Conservation (phyloP, 768 basidiomycete species). For the Phaeolepiota aurea region DNA sequence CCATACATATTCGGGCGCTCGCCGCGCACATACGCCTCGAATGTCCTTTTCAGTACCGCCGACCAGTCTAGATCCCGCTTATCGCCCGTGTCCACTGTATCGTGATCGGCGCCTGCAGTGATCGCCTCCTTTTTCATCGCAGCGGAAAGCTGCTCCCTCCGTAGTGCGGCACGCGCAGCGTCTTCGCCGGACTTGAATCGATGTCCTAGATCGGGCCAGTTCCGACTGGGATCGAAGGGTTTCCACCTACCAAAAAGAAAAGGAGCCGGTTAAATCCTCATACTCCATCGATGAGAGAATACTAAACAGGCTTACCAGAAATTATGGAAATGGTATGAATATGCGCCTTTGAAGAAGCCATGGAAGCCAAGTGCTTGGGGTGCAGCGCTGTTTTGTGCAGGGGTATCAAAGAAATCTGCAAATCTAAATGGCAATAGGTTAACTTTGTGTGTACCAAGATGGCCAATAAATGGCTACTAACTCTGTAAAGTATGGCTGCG, state of each 20-base stretch:
- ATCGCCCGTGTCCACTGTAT: slow-evolving; percentile 32
- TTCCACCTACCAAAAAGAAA: slow-evolving; percentile 63
- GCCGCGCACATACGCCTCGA: slow-evolving; percentile 81
- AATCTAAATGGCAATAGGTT: slow-evolving; percentile 27
- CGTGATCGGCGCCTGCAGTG: slow-evolving; percentile 5
- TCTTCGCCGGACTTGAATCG: slow-evolving; percentile 73
- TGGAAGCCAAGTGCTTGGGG: slow-evolving; percentile 81
- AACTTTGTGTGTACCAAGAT: too few species aligned
- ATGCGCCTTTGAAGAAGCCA: slow-evolving; percentile 90
- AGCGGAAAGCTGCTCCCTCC: slow-evolving; percentile 17
- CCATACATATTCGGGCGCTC: slow-evolving; percentile 93
- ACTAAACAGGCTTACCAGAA: slow-evolving; percentile 60
- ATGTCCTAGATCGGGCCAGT: slow-evolving; percentile 85
- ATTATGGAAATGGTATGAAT: slow-evolving; percentile 93
- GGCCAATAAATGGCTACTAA: slow-evolving; percentile 22
- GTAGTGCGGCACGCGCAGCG: slow-evolving; percentile 38
- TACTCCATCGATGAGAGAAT: background rate
- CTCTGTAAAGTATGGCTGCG: slow-evolving; percentile 88
- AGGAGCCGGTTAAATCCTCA: background rate
- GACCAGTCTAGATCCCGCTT: slow-evolving; percentile 81
- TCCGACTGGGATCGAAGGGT: slow-evolving; percentile 79
- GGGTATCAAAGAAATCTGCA: slow-evolving; percentile 76
- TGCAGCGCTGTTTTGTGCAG: slow-evolving; percentile 58
- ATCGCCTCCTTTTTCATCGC: slow-evolving; percentile 12
- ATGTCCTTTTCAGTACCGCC: slow-evolving; percentile 87